Evolutionary conservation across 2,329 filamentous ascomycete species (phyloP).

Genomic region (Hypoxylon sp.): DNA sequence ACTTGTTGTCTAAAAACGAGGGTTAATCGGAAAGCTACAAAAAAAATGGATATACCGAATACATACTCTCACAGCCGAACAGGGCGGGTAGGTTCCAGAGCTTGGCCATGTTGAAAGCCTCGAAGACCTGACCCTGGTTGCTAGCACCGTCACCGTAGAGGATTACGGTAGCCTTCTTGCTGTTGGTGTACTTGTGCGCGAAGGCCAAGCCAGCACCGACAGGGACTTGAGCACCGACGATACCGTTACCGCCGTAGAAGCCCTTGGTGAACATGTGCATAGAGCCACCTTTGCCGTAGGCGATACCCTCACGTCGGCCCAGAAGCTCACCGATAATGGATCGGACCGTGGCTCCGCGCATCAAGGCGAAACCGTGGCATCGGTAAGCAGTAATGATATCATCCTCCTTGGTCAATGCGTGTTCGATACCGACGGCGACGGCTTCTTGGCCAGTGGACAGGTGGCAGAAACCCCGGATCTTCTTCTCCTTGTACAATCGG

Average conservation of each 20-base stretch:
- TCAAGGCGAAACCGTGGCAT: slow-evolving; percentile 97
- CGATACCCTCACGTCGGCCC: slow-evolving; percentile 94
- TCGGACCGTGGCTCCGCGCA: slow-evolving; percentile 92
- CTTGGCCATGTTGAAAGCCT: slow-evolving; percentile 99
- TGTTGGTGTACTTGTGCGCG: slow-evolving; percentile 92
- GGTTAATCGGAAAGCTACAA: slow-evolving; percentile 49
- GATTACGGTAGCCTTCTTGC: slow-evolving; percentile 88
- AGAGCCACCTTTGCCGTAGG: slow-evolving; percentile 98
- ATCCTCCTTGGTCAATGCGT: slow-evolving; percentile 91
- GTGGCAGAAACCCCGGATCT: slow-evolving; percentile 99
- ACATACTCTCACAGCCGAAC: slow-evolving; percentile 97
- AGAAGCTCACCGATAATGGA: slow-evolving; percentile 97
- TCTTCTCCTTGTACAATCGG: slow-evolving; percentile 99
- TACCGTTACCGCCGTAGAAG: slow-evolving; percentile 99
- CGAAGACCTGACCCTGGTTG: slow-evolving; percentile 99
- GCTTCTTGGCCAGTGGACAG: slow-evolving; percentile 98
- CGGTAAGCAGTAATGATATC: slow-evolving; percentile 98
- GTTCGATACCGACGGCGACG: slow-evolving; percentile 96
- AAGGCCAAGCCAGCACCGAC: slow-evolving; percentile 97
- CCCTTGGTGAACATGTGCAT: slow-evolving; percentile 99
- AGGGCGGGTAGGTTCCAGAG: slow-evolving; percentile 96
- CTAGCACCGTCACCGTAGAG: slow-evolving; percentile 98
- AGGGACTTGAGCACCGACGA: slow-evolving; percentile 97
- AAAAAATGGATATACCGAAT: not conserved
- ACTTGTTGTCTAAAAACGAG: slow-evolving; percentile 89